These are phyloP conservation scores for Clarireedia hainanense DNA, from an alignment of 2,329 filamentous ascomycete genomes.

Conservation along the genomic window DNA sequence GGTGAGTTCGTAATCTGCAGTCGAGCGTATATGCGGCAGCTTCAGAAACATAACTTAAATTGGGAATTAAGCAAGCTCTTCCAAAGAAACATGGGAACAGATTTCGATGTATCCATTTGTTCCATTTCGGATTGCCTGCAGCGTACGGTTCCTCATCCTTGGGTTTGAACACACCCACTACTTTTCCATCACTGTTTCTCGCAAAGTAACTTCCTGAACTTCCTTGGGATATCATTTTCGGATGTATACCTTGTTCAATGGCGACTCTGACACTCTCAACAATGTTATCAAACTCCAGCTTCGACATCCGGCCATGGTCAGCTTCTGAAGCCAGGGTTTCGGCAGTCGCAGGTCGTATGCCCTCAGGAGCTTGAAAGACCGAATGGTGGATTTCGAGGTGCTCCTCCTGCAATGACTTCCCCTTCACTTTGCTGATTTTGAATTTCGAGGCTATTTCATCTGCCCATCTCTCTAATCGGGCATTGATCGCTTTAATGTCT, in stretches of 20 bases:
- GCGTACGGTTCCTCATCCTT: slow-evolving; percentile 99
- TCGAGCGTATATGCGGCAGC: slow-evolving; percentile 95
- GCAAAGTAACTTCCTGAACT: slow-evolving; percentile 99
- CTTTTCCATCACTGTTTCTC: slow-evolving; percentile 81
- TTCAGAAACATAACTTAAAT: slow-evolving; percentile 95
- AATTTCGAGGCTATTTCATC: slow-evolving; percentile 97
- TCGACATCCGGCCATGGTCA: slow-evolving; percentile 62
- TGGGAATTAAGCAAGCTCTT: slow-evolving; percentile 87
- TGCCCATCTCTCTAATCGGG: slow-evolving; percentile 88
- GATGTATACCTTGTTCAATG: slow-evolving; percentile 85
- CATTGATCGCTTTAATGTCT: slow-evolving; percentile 97
- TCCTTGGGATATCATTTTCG: slow-evolving; percentile 92
- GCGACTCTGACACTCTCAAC: slow-evolving; percentile 85
- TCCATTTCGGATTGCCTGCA: slow-evolving; percentile 96
- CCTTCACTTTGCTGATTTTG: slow-evolving; percentile 74
- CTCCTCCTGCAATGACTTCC: slow-evolving; percentile 70
- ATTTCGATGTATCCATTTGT: slow-evolving; percentile 98
- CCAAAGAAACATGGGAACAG: slow-evolving; percentile 97
- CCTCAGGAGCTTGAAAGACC: slow-evolving; percentile 89
- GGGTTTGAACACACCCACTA: slow-evolving; percentile 96
- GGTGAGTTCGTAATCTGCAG: slow-evolving; percentile 76
- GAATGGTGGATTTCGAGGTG: slow-evolving; percentile 93
- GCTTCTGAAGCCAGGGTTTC: slow-evolving; percentile 58
- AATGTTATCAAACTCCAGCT: slow-evolving; percentile 75
- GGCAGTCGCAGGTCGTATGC: slow-evolving; percentile 69